Conservation (phyloP, 805 yeast genomes). For the Sungouiozyma ichnusensis region DNA sequence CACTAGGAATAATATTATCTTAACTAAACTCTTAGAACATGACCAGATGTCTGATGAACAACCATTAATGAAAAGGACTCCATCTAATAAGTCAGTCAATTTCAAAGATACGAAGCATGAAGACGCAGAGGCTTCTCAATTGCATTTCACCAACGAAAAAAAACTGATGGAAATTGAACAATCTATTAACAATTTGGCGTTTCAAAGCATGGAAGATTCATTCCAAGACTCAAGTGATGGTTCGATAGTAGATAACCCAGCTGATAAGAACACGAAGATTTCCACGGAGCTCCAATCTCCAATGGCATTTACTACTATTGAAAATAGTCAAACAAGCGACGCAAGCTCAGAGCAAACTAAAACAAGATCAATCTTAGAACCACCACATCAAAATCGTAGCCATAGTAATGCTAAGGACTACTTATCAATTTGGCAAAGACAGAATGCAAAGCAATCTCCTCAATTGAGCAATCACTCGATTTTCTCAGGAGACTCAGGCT, state of each 20-base stretch:
- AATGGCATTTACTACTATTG: not conserved
- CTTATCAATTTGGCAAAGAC: constrained; percentile 26
- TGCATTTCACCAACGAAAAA: not conserved
- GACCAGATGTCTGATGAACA: constrained; percentile 9
- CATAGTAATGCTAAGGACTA: constrained; percentile 10
- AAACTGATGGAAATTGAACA: not conserved
- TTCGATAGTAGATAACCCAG: not conserved
- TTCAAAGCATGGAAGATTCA: not conserved
- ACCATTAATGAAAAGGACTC: constrained; percentile 11
- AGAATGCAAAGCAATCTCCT: constrained; percentile 9
- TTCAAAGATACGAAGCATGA: not conserved
- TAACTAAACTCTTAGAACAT: not conserved
- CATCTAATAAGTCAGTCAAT: constrained; percentile 13
- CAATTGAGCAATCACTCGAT: constrained; percentile 17
- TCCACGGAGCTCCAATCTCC: not conserved
- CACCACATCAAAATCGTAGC: not conserved
- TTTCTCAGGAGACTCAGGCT: constrained; percentile 15
- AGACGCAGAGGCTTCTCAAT: not conserved
- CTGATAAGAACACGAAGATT: not conserved
- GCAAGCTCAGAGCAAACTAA: not conserved
- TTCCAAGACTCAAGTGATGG: not conserved
- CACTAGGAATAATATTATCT: constrained; percentile 8
- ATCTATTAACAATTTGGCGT: not conserved
- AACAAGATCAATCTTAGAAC: not conserved
- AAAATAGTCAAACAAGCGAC: not conserved